Base-by-base conservation (phyloP, 2,329 filamentous ascomycete genomes). In the Fusarium irregulare region DNA sequence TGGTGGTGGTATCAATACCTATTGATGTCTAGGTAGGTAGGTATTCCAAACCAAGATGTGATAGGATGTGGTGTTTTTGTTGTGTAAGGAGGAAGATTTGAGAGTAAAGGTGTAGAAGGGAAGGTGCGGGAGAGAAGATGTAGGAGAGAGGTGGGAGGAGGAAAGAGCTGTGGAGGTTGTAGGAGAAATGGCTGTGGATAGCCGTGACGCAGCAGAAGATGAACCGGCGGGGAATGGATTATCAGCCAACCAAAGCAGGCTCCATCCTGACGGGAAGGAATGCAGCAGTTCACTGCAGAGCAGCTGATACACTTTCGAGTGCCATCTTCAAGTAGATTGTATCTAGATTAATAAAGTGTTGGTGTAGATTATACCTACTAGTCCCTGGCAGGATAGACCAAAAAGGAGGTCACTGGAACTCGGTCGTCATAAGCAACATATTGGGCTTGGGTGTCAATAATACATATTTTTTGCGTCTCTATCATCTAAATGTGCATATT, bases 361-460 rank as follows among this genome's bases (percentile, higher is more conserved):
- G 12, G 10, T n/a, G 21, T 51, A 27, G 9, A 41, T 50, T 28
- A 42, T 51, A 41, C 40, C 5, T 37, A 37, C 10, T 40, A 21
- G 21, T 23, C 30, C 10, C 5, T 30, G 30, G 20, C 18, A n/a
- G 7, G 40, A 16, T 13, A 40, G 25, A 23, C 27, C 7, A 34
- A 48, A 20, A 49, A 49, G 32, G 45, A 45, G 49, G 10, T 14
- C 21, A 9, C 10, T 20, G 54, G 28, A 55, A 66, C 63, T 66
- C 44, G 30, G 25, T 32, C 21, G 28, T n/a, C 30, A 30, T 14
- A 7, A 44, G 11, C 16, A 32, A 28, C 20, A 5, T n/a, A 34
- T 28, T 16, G 7, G 12, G 18, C 7, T 9, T 7, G 4, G 7
- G 18, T n/a, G 18, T 18, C 23, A 25, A 4, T 8, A n/a, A n/a